Evolutionary conservation across 2,329 filamentous ascomycete species (phyloP).

Genomic region (Hypoxylon sp.): DNA sequence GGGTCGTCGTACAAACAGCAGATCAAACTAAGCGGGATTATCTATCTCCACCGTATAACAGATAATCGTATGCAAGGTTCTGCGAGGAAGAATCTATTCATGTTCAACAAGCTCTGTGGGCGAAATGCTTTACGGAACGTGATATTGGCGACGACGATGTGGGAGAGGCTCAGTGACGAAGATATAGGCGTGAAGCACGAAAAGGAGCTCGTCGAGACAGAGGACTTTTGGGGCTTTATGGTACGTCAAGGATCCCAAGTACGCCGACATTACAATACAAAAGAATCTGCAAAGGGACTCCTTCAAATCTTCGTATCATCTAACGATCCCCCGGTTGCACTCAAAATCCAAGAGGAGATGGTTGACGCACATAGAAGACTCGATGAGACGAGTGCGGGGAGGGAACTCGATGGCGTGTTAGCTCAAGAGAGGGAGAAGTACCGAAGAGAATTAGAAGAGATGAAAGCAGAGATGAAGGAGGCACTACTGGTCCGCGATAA

Average conservation of each 20-base stretch:
- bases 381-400: conserved; percentile 60
- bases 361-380: conserved; percentile 71
- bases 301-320: conserved; percentile 57
- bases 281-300: conserved; percentile 69
- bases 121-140: conserved; percentile 58
- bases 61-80: conserved; percentile 59
- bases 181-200: conserved; percentile 48
- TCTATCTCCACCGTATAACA: conserved; percentile 63
- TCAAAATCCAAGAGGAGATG: conserved; percentile 77
- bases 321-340: conserved; percentile 39
- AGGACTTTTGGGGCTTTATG: conserved; percentile 59
- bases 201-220: conserved; percentile 47
- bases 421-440: conserved; percentile 69
- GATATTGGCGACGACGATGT: conserved; percentile 61
- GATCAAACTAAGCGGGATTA: conserved; percentile 59
- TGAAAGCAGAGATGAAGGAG: conserved; percentile 35
- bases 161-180: conserved; percentile 55
- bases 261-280: conserved; percentile 44
- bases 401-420: conserved; percentile 71
- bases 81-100: conserved; percentile 58
- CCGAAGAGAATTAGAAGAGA: conserved; percentile 70
- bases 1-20: conserved; percentile 52
- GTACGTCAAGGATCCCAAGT: conserved; percentile 52
- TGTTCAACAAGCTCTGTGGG: conserved; percentile 63
- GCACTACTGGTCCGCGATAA: neutral